Conservation (phyloP, 495 filamentous ascomycete species). For the Talaromyces trachyspermus region DNA sequence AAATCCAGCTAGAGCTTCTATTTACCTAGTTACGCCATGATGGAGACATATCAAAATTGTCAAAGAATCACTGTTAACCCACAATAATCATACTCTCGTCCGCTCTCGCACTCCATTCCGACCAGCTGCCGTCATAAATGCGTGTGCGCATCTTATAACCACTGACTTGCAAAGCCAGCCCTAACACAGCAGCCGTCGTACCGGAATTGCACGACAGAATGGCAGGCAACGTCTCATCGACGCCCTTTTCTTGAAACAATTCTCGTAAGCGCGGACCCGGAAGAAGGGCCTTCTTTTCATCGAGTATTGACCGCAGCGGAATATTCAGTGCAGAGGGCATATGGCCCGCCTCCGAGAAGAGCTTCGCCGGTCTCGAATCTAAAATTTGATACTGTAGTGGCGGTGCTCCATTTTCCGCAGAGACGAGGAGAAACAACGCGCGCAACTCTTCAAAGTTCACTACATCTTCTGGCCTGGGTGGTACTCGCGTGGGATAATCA, state of each 20-base stretch:
- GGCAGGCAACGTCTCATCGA: constrained; percentile 8
- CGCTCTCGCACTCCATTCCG: constrained; percentile 22
- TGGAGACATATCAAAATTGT: not conserved
- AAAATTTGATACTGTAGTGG: constrained; percentile 12
- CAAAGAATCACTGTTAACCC: too few relatives aligned
- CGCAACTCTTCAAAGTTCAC: constrained; percentile 19
- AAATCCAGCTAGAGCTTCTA: too few relatives aligned
- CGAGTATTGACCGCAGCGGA: constrained; percentile 19
- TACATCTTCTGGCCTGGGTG: constrained; percentile 5
- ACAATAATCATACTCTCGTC: constrained; percentile 9
- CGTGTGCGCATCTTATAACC: constrained; percentile 12
- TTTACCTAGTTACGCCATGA: not conserved
- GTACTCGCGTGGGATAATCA: constrained; percentile 8
- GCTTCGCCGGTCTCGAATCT: constrained; percentile 15
- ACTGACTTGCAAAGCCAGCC: constrained; percentile 16
- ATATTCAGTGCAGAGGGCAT: constrained; percentile 25
- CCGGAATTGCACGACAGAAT: constrained; percentile 30
- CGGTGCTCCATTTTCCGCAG: not conserved
- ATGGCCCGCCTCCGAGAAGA: constrained; percentile 21
- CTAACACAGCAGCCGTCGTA: constrained; percentile 24
- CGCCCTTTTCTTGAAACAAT: constrained; percentile 17
- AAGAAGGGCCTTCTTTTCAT: constrained; percentile 11
- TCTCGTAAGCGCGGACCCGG: constrained; percentile 10
- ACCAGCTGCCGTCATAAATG: constrained; percentile 33
- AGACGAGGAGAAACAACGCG: not conserved